Base-by-base conservation (phyloP, 768 basidiomycete species). In the Xerocomellus amylosporus region DNA sequence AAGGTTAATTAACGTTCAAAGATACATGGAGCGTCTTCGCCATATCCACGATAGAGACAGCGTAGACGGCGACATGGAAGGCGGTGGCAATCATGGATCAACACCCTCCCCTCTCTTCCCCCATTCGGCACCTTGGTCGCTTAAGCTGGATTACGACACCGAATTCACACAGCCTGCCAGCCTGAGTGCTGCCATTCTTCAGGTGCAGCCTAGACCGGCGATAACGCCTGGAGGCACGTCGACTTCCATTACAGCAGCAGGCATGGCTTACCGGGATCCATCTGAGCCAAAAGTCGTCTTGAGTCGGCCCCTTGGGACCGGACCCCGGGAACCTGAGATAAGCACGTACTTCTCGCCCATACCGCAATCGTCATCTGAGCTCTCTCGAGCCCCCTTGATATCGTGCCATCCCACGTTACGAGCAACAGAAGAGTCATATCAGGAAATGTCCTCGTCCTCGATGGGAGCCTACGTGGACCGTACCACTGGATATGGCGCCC, bases 1-100 rank as follows among this genome's bases (percentile, higher is more conserved):
- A 54, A 61, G 46, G 55, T 58, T 70, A 57, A 57, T 69, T 58
- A 55, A 45, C 51, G 38, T 66, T 56, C 68, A 69, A 53, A 58
- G 42, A 53, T 58, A 54, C 46, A 41, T 58, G 9, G 64, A 68
- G 30, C 47, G 40, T 1, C 67, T 69, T 54, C 28, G 53, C 49
- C 45, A 44, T 45, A 39, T 53, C 9, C 48, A 55, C 28, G 63
- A 64, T 37, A 51, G 46, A 31, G 60, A 58, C 49, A 61, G 54
- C 36, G 26, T 33, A 19, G 59, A 54, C 51, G 52, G 53, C 38
- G 64, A 64, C 49, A 36, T 55, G 53, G 57, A 62, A 55, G 59
- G 20, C 40, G 49, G 55, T 60, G 43, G 49, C 54, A 61, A 60
- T 66, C 66, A 52, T 46, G 56, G 59, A 59, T 65, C 64, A 63